phyloP scores from a whole-genome alignment of 2,329 filamentous ascomycete genomes.

The Paramyrothecium sp. region DNA sequence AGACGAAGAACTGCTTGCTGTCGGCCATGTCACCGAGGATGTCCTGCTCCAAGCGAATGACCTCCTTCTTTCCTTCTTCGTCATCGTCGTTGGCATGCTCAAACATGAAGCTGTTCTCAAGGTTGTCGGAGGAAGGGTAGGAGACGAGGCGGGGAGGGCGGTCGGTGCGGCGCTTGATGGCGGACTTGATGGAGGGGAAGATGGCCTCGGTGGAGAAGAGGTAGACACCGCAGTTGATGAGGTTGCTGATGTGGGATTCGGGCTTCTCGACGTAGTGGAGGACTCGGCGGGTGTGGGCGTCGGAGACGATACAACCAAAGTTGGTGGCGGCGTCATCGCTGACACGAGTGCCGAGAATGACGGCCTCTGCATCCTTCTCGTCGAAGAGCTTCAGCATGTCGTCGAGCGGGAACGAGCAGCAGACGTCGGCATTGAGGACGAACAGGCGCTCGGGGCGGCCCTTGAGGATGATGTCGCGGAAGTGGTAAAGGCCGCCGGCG shows the following conservation, averaged over 20 bases:
- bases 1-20: constrained; percentile 96
- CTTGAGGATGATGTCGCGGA: constrained; percentile 98
- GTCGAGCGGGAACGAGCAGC: constrained; percentile 94
- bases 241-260: constrained; percentile 93
- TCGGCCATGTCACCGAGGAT: constrained; percentile 94
- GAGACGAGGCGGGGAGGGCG: constrained; percentile 79
- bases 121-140: constrained; percentile 95
- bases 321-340: constrained; percentile 89
- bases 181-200: constrained; percentile 90
- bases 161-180: constrained; percentile 93
- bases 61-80: constrained; percentile 76
- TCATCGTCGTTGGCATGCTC: constrained; percentile 50
- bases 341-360: constrained; percentile 91
- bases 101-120: constrained; percentile 63
- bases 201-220: constrained; percentile 94
- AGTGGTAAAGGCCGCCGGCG: constrained; percentile 95
- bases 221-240: constrained; percentile 99
- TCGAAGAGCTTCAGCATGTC: constrained; percentile 95
- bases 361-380: constrained; percentile 93
- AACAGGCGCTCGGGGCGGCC: constrained; percentile 93
- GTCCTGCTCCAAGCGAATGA: constrained; percentile 94
- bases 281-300: constrained; percentile 89
- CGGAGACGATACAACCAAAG: constrained; percentile 97
- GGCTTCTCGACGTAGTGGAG: constrained; percentile 99
- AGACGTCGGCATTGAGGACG: constrained; percentile 96